These are phyloP conservation scores for Solanum sparsipilum DNA, from an alignment of 257 asterid species.

Conservation along the genomic window DNA sequence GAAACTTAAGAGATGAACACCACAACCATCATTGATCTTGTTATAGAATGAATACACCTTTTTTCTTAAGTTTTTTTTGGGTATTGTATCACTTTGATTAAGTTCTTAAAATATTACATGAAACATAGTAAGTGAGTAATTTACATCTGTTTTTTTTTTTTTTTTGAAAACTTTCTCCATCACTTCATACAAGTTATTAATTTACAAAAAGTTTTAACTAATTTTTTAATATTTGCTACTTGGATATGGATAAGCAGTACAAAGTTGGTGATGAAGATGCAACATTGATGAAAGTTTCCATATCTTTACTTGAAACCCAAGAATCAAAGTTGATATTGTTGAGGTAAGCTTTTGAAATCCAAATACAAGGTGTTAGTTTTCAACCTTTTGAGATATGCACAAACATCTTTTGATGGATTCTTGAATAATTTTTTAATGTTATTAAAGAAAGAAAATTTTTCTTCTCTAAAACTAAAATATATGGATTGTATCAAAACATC, in stretches of 20 bases:
- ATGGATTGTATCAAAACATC: neutral
- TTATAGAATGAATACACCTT: too few species aligned
- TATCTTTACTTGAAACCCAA: neutral
- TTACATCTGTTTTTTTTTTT: neutral
- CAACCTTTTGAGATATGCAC: neutral
- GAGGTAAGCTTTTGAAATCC: neutral
- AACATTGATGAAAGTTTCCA: neutral
- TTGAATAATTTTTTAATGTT: neutral
- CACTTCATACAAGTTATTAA: neutral
- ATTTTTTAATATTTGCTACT: neutral
- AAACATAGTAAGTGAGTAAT: too few species aligned
- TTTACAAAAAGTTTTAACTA: neutral
- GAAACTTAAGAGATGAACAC: too few species aligned
- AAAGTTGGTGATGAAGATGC: neutral
- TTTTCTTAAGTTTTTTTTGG: too few species aligned
- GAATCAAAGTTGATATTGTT: neutral
- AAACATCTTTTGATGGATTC: neutral
- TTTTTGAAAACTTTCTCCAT: neutral
- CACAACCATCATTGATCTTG: too few species aligned
- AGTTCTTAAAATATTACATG: too few species aligned
- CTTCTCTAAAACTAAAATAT: neutral
- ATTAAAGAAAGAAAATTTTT: neutral
- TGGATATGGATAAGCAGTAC: neutral
- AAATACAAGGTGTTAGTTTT: neutral
- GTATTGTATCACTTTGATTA: too few species aligned